phyloP scores from a whole-genome alignment of 768 basidiomycete species.

The Thelephora ganbajun region DNA sequence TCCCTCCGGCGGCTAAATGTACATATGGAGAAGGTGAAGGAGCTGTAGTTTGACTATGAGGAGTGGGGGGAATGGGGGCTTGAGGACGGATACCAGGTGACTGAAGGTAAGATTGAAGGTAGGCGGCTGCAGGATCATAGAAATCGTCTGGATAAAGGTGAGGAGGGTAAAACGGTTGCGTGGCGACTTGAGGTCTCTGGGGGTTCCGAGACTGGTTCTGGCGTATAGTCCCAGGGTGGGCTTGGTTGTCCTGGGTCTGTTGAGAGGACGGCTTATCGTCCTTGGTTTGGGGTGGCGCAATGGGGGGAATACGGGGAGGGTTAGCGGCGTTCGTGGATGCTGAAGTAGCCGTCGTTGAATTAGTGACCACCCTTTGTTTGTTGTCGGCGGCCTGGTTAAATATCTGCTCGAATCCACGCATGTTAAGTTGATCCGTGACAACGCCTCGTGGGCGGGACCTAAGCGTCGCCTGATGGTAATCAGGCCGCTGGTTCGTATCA shows the following conservation, averaged over 20 bases:
- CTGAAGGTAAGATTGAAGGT: slow-evolving; percentile 44
- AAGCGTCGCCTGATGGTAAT: slow-evolving; percentile 20
- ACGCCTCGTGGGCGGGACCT: slow-evolving; percentile 42
- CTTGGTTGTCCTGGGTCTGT: slow-evolving; percentile 10
- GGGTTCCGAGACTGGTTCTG: not conserved
- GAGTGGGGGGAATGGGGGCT: slow-evolving; percentile 71
- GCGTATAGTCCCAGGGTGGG: not conserved
- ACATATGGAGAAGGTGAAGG: slow-evolving; percentile 59
- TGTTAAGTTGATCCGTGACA: slow-evolving; percentile 45
- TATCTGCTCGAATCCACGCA: slow-evolving; percentile 37
- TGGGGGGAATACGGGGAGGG: slow-evolving; percentile 1
- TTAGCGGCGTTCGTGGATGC: not conserved
- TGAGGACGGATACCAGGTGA: slow-evolving; percentile 41
- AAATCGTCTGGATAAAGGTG: slow-evolving; percentile 36
- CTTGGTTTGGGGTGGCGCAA: not conserved
- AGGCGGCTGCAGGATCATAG: slow-evolving; percentile 45
- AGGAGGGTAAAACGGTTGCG: slow-evolving; percentile 1
- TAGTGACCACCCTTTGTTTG: not conserved
- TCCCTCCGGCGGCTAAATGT: slow-evolving; percentile 27
- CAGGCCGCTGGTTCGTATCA: slow-evolving; percentile 17
- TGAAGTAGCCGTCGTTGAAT: not conserved
- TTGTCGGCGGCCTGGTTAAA: not conserved
- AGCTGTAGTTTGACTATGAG: slow-evolving; percentile 60
- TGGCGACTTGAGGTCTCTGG: not conserved
- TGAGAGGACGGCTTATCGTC: slow-evolving; percentile 13